Evolutionary conservation across 192 early-diverging fungal genomes (phyloP).

Genomic region (Entomortierella parvispora): DNA sequence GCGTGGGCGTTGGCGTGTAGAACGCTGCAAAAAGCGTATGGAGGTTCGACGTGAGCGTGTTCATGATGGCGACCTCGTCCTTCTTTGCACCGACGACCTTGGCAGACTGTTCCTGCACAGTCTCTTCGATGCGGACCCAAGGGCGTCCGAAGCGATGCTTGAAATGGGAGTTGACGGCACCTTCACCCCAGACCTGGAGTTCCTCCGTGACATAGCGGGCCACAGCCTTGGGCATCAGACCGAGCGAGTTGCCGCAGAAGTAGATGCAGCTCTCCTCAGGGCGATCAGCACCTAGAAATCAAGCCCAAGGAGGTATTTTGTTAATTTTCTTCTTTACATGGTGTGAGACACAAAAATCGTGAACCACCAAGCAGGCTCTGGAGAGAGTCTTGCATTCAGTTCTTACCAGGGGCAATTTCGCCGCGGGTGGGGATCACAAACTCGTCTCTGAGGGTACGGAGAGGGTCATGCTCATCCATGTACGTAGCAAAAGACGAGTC

Average conservation of each 20-base stretch:
- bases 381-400: too few species aligned
- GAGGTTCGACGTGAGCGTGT: constrained; percentile 90
- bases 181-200: constrained; percentile 87
- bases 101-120: constrained; percentile 76
- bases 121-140: constrained; percentile 88
- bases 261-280: constrained; percentile 70
- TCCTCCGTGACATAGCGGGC: constrained; percentile 82
- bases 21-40: constrained; percentile 93
- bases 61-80: constrained; percentile 91
- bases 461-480: constrained; percentile 71
- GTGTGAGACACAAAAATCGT: neutral
- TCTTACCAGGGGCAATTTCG: constrained; percentile 57
- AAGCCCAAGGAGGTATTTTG: neutral
- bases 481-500: constrained; percentile 60
- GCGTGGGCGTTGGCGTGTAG: constrained; percentile 80
- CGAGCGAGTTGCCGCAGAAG: constrained; percentile 95
- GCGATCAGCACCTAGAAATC: constrained; percentile 7
- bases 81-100: constrained; percentile 81
- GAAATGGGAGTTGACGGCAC: constrained; percentile 91
- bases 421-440: constrained; percentile 73
- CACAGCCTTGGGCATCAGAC: constrained; percentile 81
- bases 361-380: too few species aligned
- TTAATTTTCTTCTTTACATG: neutral
- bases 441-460: constrained; percentile 68
- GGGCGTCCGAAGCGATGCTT: constrained; percentile 82